phyloP scores from a whole-genome alignment of 768 basidiomycete genomes.

The Leccinum variicolor region DNA sequence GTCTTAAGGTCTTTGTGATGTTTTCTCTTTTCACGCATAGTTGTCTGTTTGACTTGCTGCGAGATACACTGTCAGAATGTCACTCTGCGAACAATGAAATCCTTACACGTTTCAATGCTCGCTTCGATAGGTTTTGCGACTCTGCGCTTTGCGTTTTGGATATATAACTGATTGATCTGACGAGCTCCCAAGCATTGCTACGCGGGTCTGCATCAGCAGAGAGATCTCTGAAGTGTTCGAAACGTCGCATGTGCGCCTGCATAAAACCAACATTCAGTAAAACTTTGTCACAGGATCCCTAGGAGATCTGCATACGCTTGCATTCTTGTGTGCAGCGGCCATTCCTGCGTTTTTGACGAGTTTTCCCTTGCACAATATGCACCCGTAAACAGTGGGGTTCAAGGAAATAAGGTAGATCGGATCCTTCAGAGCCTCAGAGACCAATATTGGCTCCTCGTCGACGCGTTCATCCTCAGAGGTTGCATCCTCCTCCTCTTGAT shows the following conservation, averaged over 20 bases:
- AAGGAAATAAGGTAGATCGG: conserved; percentile 60
- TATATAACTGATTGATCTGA: conserved; percentile 20
- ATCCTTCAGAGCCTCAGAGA: conserved; percentile 58
- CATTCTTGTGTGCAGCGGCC: conserved; percentile 54
- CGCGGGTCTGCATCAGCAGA: conserved; percentile 39
- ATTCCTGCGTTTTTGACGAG: conserved; percentile 58
- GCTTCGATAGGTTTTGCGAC: conserved; percentile 45
- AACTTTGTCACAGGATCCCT: background rate
- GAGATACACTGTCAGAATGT: background rate
- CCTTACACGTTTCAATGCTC: conserved; percentile 62
- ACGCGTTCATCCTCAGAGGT: conserved; percentile 23
- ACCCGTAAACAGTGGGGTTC: conserved; percentile 53
- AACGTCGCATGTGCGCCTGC: conserved; percentile 64
- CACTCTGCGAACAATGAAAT: background rate
- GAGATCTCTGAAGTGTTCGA: conserved; percentile 46
- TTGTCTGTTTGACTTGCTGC: conserved; percentile 47
- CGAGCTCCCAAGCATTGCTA: conserved; percentile 45
- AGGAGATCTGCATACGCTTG: conserved; percentile 53
- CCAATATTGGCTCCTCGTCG: conserved; percentile 43
- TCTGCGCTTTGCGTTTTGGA: background rate
- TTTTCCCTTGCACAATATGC: conserved; percentile 72
- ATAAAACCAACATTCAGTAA: background rate
- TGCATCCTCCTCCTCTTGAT: conserved; percentile 27
- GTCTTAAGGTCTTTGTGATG: conserved; percentile 44
- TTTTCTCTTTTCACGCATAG: conserved; percentile 45